Evolutionary conservation across 257 asterid species (phyloP), one percentile per base, ranked within the genome.

Genomic region (Pogostemon cablin): DNA sequence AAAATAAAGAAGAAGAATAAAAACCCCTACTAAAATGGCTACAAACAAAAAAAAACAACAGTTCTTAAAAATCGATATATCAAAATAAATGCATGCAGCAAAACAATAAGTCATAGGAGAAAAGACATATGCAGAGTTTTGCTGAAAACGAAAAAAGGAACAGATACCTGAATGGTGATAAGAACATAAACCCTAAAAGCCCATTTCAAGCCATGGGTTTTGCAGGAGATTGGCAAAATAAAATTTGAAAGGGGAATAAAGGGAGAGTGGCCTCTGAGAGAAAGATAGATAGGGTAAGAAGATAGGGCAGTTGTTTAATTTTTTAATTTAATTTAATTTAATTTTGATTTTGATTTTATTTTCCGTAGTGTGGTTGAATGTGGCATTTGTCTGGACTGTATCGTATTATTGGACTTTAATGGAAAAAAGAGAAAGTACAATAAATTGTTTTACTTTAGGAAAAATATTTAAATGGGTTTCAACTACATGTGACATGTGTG

Each of bases 221-320:
- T 62, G 69, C 57, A 41, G 55, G 35, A 48, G 67, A 50, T 8
- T 77, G 52, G 64, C 70, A 69, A 8, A 49, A 10, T 12, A 40
- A 7, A 37, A 48, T 15, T 41, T 4, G 60, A 25, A 41, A 46
- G 42, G 41, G 61, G 9, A 53, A 32, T 17, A 11, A 34, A 66
- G 75, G 9, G 7, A 4, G 25, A 52, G 1, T 15, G 48, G 11
- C 25, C 5, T 6, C 39, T 11, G 65, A 41, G 66, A 42, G 42
- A 32, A 67, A 3, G 68, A 47, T 37, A 68, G 87, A 81, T 82
- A 74, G 87, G 86, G 91, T 75, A 79, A 78, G 82, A 62, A 79
- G 87, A 85, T 81, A 74, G 72, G 67, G 37, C 47, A n/a, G 10
- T 7, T 10, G 42, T 25, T 25, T 25, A 25, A 15, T 20, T 20